Evolutionary conservation across 2,329 filamentous ascomycete genomes (phyloP), one percentile per base, ranked within the genome.

Genomic region (Blastomyces silverae): DNA sequence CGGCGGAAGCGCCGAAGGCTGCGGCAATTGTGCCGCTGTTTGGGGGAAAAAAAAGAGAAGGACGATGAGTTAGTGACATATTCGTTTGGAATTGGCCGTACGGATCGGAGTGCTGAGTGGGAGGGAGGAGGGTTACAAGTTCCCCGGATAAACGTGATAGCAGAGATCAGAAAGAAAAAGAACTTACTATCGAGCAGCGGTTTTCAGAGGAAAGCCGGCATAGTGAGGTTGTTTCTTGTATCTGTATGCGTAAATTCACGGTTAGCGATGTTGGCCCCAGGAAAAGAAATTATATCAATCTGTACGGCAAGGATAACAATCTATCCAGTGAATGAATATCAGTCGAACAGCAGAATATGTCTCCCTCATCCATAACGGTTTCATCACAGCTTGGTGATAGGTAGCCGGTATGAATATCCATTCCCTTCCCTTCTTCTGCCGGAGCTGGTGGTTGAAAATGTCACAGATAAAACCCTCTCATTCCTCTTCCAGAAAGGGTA

Each of bases 1-100:
- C 85, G 53, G 82, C 80, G 58, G 81, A 79, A 67, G 80, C 82
- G 69, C 84, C 85, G 76, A 87, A 86, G 58, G 79, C 79, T 63
- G 76, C 81, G 56, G 80, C 82, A 61, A 85, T 79, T 63, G 72
- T 69, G 64, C 76, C 81, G 69, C 79, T 80, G 55, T 8, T 28
- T 28, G 11, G 1, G 0, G 3, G 4, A 7, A 17, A 31, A 7
- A 34, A 34, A 1, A 34, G 4, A 34, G 4, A 7, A 5, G 2
- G 15, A 31, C 5, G 25, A 60, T 7, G 17, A 37, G 57, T 59
- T 7, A 44, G 28, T 44, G 37, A 22, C 46, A n/a, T 48, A 48
- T 48, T 37, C 34, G 20, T 22, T n/a, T 48, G 20, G 46, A 48
- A n/a, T 44, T n/a, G 20, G 46, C 7, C 17, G 46, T 48, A 48